Conservation (phyloP, 2,329 filamentous ascomycete genomes). For the Pseudophaeomoniella oleicola region DNA sequence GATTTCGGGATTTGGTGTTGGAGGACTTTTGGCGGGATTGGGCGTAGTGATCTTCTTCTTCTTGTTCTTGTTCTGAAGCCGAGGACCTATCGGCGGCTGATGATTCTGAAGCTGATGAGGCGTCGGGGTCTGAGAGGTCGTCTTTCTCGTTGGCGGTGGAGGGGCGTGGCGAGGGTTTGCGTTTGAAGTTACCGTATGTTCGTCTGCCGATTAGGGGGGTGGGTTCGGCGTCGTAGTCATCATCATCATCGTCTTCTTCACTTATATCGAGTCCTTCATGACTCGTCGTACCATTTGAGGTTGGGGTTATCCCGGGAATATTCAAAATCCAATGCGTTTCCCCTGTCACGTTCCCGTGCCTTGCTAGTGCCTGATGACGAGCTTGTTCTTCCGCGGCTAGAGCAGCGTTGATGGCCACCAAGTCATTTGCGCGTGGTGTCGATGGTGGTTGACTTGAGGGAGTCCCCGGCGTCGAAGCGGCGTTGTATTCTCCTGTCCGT, state of each 20-base stretch:
- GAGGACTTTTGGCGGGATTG: neutral
- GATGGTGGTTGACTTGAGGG: slow-evolving; percentile 20
- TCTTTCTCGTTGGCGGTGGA: neutral
- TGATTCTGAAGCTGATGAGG: neutral
- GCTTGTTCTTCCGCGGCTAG: slow-evolving; percentile 26
- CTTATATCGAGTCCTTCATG: neutral
- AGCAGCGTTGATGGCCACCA: slow-evolving; percentile 19
- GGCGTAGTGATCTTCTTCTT: neutral
- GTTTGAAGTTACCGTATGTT: slow-evolving; percentile 24
- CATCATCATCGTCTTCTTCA: neutral
- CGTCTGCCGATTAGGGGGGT: slow-evolving; percentile 17
- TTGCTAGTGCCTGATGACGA: slow-evolving; percentile 22
- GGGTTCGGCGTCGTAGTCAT: neutral
- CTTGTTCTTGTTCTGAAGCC: neutral
- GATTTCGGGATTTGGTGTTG: neutral
- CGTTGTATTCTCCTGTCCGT: slow-evolving; percentile 19
- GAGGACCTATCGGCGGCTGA: neutral
- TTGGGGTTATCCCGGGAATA: slow-evolving; percentile 12
- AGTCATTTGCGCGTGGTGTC: neutral
- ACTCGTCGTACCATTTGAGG: neutral
- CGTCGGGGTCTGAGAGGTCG: too few species aligned
- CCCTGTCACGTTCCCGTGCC: slow-evolving; percentile 26
- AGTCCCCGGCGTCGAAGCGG: too few species aligned
- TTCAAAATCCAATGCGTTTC: slow-evolving; percentile 30
- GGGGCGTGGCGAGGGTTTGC: slow-evolving; percentile 9